Evolutionary conservation across 2,329 filamentous ascomycete species (phyloP), one percentile per base, ranked within the genome.

Genomic region (Dryadomyces quercivorus): DNA sequence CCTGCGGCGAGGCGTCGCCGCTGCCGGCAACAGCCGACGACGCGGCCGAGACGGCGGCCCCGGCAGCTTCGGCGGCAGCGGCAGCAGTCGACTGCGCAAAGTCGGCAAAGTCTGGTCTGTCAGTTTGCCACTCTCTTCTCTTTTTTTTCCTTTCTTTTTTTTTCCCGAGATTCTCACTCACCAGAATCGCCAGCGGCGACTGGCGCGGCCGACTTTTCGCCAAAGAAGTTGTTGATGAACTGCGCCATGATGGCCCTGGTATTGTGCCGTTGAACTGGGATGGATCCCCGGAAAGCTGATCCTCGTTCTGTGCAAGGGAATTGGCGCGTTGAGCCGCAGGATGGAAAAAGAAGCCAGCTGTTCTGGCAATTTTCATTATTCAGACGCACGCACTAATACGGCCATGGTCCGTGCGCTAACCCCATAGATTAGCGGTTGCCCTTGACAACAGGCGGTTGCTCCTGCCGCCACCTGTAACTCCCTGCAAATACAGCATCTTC

Each of bases 61-160:
- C 67, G 51, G 71, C 71, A 65, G 75, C 67, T 57, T 78, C 70
- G 18, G 66, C 71, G 55, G 77, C 78, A 22, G 74, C 69, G 55
- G 88, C 84, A 20, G 86, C 82, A 60, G 89, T 81, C 62, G 83
- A 85, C 60, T 82, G 51, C 12, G 89, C 88, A 66, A 94, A 97
- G 75, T 96, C 92, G 72, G 88, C 90, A 69, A 96, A 96, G 73
- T 95, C 91, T 95, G 51, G 10, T 4, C 22, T 13, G 44, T 51
- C 40, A 58, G 54, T 56, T 54, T 56, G 16, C 13, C 13, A 12
- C 12, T 42, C 38, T 42, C 10, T 42, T 13, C 38, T 13, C 42
- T n/a, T 44, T 6, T 26, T 46, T 47, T 31, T 58, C 52, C 55
- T 54, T 54, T 44, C 18, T 44, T 44, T 10, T 44, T 44, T 20